Evolutionary conservation across 2,329 filamentous ascomycete genomes (phyloP), one percentile per base, ranked within the genome.

Genomic region (Ophiostoma angusticollis): DNA sequence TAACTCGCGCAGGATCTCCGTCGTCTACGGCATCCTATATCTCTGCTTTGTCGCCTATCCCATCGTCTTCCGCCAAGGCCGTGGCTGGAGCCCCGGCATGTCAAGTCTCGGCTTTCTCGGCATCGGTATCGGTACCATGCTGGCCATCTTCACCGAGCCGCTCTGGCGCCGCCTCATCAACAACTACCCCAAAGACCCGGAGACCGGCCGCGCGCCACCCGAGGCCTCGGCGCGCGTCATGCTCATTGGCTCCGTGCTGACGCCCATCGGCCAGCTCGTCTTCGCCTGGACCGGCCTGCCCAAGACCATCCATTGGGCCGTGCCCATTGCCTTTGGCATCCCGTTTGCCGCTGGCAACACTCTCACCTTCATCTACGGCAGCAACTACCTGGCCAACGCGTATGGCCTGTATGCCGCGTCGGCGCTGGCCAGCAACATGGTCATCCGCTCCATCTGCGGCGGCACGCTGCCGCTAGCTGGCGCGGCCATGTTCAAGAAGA

Each of bases 21-120:
- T 93, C 28, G 74, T 93, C 25, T 94, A 94, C 55, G 83, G 78
- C 14, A 85, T 93, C 29, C 65, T 95, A 1, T 60, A 87, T 52
- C 74, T 94, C 23, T 93, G 84, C 59, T 94, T 94, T 61, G 80
- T 93, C 13, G 84, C 84, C 11, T 93, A 93, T 55, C 86, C 86
- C 0, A 80, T 93, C 43, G 80, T 93, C 42, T 94, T 91, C 58
- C 66, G 68, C 9, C 65, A 80, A 29, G 55, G 71, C 42, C 80
- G 87, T 14, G 84, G 84, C 44, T 95, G 86, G 87, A 68, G 68
- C 2, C 65, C 80, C 0, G 78, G 82, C 1, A 59, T 81, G 25
- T 75, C 78, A 0, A 86, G 87, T 0, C 71, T 95, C 3, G 72
- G 84, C 2, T 95, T 93, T 57, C 51, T 79, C 6, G 87, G 84